These are phyloP conservation scores for Pythium grandisporangium DNA, from an alignment of 352 stramenopile species.

Conservation along the genomic window DNA sequence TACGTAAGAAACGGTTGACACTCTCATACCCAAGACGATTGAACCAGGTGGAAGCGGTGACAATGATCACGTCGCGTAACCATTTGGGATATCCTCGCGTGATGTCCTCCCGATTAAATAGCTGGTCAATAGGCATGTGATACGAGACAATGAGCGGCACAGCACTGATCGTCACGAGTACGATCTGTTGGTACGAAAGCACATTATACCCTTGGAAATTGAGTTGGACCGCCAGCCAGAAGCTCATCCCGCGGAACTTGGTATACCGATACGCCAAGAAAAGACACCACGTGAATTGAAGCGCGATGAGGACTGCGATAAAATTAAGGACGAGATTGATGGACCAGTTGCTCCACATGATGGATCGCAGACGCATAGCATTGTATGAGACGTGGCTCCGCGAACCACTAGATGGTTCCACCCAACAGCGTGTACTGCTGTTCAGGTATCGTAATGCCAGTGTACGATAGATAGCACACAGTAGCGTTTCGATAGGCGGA, in stretches of 20 bases:
- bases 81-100: conserved; percentile 9
- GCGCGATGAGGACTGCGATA: conserved; percentile 17
- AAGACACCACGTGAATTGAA: conserved; percentile 14
- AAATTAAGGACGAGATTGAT: conserved; percentile 26
- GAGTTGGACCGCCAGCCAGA: conserved; percentile 21
- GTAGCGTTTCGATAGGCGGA: conserved; percentile 13
- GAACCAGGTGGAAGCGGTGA: conserved; percentile 18
- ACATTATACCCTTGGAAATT: conserved; percentile 28
- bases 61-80: conserved; percentile 18
- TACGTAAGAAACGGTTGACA: conserved; percentile 12
- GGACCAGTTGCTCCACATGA: conserved; percentile 32
- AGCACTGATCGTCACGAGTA: conserved; percentile 19
- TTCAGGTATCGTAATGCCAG: conserved; percentile 28
- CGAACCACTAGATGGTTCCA: conserved; percentile 15
- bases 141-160: conserved; percentile 19
- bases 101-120: conserved; percentile 15
- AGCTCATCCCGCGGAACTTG: conserved; percentile 14
- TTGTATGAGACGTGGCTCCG: conserved; percentile 14
- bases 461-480: conserved; percentile 21
- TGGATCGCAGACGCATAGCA: conserved; percentile 13
- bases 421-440: conserved; percentile 22
- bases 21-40: conserved; percentile 18
- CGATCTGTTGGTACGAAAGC: conserved; percentile 15
- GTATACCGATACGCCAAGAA: conserved; percentile 10
- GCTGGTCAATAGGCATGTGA: conserved; percentile 17